phyloP scores from a whole-genome alignment of 2,329 filamentous ascomycete genomes.

The Nakataea oryzae region DNA sequence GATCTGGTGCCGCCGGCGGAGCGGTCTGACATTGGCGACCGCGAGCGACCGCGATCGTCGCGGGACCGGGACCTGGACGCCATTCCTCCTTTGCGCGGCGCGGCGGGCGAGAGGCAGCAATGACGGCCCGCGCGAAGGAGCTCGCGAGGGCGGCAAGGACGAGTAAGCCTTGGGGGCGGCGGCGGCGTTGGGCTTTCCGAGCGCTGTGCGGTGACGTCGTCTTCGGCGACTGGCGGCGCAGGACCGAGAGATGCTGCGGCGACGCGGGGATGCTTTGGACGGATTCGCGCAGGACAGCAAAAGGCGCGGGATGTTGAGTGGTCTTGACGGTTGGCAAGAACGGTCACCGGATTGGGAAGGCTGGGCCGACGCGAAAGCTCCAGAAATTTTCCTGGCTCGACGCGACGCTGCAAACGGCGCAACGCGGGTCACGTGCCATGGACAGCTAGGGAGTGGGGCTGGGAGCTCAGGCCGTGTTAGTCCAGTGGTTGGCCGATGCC shows the following conservation, averaged over 20 bases:
- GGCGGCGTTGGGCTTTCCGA: not conserved
- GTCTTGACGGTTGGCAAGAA: not conserved
- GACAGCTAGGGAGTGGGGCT: not conserved
- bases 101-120: not conserved
- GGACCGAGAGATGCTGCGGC: not conserved
- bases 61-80: constrained; percentile 1
- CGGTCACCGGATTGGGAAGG: not conserved
- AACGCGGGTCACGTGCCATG: not conserved
- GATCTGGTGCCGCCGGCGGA: not conserved
- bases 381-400: not conserved
- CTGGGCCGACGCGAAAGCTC: not conserved
- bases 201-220: not conserved
- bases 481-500: too few relatives aligned
- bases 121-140: not conserved
- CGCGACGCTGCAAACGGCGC: not conserved
- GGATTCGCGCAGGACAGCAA: too few relatives aligned
- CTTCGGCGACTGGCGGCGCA: too few relatives aligned
- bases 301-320: not conserved
- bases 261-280: not conserved
- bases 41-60: constrained; percentile 1
- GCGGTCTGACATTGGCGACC: constrained; percentile 1
- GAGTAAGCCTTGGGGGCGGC: not conserved
- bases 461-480: too few relatives aligned
- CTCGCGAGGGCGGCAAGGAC: not conserved
- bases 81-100: not conserved